A percentile compares a stretch with the other conserved stretches of the same genome.
phyloP scores from a whole-genome alignment of 2,329 filamentous ascomycete genomes.

The Pseudocercospora cruenta region DNA sequence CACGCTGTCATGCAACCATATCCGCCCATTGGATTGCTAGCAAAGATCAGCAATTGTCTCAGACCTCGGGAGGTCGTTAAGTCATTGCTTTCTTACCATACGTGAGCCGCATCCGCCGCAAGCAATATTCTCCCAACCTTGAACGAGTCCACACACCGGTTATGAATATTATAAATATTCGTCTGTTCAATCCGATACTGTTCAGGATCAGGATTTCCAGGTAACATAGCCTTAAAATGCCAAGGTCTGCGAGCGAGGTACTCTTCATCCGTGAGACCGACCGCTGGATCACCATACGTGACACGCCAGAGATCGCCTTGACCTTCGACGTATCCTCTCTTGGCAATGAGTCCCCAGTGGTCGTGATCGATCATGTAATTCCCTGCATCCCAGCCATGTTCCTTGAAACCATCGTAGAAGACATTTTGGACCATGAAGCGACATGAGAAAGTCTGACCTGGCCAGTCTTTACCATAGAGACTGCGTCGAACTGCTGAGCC shows the following conservation, averaged over 20 bases:
- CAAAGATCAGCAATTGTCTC: background rate
- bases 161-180: constrained; percentile 48
- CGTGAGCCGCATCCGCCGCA: constrained; percentile 47
- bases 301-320: constrained; percentile 46
- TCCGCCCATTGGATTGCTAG: constrained; percentile 28
- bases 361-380: constrained; percentile 46
- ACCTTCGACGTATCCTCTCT: constrained; percentile 33
- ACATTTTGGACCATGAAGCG: constrained; percentile 31
- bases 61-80: background rate
- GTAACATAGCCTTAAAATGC: constrained; percentile 33
- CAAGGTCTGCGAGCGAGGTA: constrained; percentile 26
- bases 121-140: constrained; percentile 41
- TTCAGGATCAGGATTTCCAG: constrained; percentile 30
- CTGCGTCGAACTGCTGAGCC: constrained; percentile 29
- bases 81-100: constrained; percentile 11
- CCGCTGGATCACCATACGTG: constrained; percentile 44
- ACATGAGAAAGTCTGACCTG: constrained; percentile 30
- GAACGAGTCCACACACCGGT: constrained; percentile 41
- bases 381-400: constrained; percentile 44
- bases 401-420: constrained; percentile 41
- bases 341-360: constrained; percentile 38
- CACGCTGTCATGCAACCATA: constrained; percentile 34
- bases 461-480: constrained; percentile 33
- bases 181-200: constrained; percentile 41
- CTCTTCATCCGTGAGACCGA: constrained; percentile 34